phyloP scores from a whole-genome alignment of 2,329 filamentous ascomycete genomes.

The Bertia moriformis region DNA sequence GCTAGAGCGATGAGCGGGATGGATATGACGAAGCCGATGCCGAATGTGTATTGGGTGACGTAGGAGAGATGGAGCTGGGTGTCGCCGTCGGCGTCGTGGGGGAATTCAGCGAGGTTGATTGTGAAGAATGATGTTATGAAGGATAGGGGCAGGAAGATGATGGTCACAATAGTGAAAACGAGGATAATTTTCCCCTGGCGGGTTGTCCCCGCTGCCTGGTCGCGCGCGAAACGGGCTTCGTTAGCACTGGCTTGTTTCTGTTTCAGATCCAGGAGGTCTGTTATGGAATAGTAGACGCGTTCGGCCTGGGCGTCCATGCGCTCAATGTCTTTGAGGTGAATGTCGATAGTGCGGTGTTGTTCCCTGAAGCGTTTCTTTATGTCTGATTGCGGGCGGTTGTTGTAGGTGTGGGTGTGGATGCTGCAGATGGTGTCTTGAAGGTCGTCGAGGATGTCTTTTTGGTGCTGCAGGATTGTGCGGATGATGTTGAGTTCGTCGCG shows the following conservation, averaged over 20 bases:
- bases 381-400: conserved; percentile 13
- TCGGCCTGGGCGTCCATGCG: conserved; percentile 50
- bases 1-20: background rate
- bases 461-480: conserved; percentile 31
- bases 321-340: conserved; percentile 42
- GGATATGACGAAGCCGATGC: background rate
- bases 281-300: conserved; percentile 42
- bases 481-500: conserved; percentile 55
- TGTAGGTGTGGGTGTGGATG: conserved; percentile 13
- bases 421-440: conserved; percentile 26
- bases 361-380: conserved; percentile 38
- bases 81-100: too few species aligned
- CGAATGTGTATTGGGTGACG: conserved; percentile 34
- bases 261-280: conserved; percentile 50
- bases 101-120: conserved; percentile 30
- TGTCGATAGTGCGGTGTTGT: conserved; percentile 39
- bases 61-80: conserved; percentile 27
- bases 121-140: conserved; percentile 27
- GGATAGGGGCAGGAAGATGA: conserved; percentile 26
- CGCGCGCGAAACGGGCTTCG: conserved; percentile 44
- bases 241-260: conserved; percentile 57
- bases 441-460: conserved; percentile 27
- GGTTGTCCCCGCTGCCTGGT: conserved; percentile 46
- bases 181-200: conserved; percentile 28
- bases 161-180: conserved; percentile 28